Conservation (phyloP, 345 rosid genomes). For the Hirschfeldia incana region DNA sequence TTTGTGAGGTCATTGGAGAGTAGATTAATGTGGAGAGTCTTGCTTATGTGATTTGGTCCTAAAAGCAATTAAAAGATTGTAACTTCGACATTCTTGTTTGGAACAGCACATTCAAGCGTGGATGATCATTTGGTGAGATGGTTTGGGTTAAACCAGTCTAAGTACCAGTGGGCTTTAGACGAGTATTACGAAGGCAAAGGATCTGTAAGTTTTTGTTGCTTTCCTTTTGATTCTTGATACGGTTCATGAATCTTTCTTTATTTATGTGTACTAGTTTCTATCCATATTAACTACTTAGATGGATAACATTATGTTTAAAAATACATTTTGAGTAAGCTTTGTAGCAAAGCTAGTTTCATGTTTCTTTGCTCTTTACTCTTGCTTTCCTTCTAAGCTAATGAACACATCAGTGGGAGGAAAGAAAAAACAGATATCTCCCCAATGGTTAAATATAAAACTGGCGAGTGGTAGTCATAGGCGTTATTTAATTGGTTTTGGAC, state of each 20-base stretch:
- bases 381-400: slow-evolving; percentile 21
- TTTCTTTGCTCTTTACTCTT: not conserved
- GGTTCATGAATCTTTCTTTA: not conserved
- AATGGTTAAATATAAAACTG: not conserved
- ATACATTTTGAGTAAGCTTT: slow-evolving; percentile 18
- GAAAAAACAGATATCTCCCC: not conserved
- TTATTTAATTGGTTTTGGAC: slow-evolving; percentile 9
- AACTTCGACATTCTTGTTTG: slow-evolving; percentile 2
- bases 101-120: slow-evolving; percentile 88
- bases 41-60: slow-evolving; percentile 11
- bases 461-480: not conserved
- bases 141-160: slow-evolving; percentile 97
- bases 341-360: slow-evolving; percentile 17
- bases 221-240: not conserved
- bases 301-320: not conserved
- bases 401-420: not conserved
- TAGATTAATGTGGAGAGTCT: not conserved
- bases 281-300: not conserved
- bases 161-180: slow-evolving; percentile 98
- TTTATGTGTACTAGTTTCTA: slow-evolving; percentile 1
- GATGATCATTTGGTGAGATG: slow-evolving; percentile 98
- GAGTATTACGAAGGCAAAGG: slow-evolving; percentile 86
- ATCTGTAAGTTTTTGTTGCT: slow-evolving; percentile 50
- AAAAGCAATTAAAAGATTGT: not conserved
- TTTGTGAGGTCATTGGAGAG: not conserved